phyloP scores from a whole-genome alignment of 1,139 yeast species.

The Spencermartinsiella ligniputridi region DNA sequence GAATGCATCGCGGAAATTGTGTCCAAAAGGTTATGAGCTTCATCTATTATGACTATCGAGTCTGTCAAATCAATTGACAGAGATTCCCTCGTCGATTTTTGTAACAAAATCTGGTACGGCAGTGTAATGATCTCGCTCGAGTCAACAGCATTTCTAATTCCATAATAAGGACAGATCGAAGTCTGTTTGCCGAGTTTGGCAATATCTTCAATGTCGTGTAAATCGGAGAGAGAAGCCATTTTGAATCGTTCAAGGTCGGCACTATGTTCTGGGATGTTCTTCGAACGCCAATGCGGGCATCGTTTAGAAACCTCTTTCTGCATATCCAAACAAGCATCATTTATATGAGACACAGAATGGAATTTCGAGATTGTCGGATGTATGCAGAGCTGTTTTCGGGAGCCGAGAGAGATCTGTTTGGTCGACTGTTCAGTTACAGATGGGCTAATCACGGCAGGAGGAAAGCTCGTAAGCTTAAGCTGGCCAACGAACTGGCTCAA shows the following conservation, averaged over 20 bases:
- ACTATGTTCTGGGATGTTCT: conserved; percentile 32
- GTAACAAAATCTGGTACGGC: conserved; percentile 79
- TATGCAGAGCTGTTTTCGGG: conserved; percentile 82
- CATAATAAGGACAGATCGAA: conserved; percentile 78
- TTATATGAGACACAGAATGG: conserved; percentile 52
- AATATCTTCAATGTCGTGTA: conserved; percentile 83
- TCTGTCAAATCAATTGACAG: conserved; percentile 57
- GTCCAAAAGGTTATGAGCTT: conserved; percentile 86
- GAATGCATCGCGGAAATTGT: conserved; percentile 71
- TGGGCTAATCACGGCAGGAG: conserved; percentile 45
- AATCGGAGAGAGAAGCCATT: conserved; percentile 54
- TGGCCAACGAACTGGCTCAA: conserved; percentile 77
- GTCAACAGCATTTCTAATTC: conserved; percentile 51
- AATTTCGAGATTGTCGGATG: conserved; percentile 55
- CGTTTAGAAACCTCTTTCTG: conserved; percentile 43
- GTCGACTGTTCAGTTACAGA: conserved; percentile 29
- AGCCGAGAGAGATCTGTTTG: conserved; percentile 42
- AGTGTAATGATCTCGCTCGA: conserved; percentile 72
- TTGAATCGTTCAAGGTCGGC: conserved; percentile 45
- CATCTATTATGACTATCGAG: conserved; percentile 78
- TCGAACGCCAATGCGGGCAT: conserved; percentile 50
- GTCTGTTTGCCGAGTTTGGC: conserved; percentile 53
- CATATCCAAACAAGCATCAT: conserved; percentile 78
- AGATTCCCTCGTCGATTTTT: conserved; percentile 56
- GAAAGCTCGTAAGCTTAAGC: conserved; percentile 56